phyloP scores from a whole-genome alignment of 306 rosid genomes.

The Lotus japonicus region DNA sequence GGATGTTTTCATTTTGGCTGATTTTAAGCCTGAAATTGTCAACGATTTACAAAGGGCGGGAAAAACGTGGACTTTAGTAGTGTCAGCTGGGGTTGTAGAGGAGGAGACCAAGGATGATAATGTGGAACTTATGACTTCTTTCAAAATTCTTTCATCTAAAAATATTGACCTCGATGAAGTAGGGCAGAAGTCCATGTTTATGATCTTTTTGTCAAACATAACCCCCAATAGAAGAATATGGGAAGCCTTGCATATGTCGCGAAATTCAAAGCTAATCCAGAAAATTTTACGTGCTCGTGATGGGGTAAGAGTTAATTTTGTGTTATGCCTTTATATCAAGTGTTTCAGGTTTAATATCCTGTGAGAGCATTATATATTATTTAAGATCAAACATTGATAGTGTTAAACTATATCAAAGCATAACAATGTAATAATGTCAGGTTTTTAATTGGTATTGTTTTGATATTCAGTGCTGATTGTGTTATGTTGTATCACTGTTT shows the following conservation, averaged over 20 bases:
- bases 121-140: slow-evolving; percentile 18
- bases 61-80: slow-evolving; percentile 43
- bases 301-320: slow-evolving; percentile 36
- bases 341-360: not conserved
- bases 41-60: slow-evolving; percentile 46
- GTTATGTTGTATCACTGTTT: not conserved
- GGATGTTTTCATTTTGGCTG: slow-evolving; percentile 52
- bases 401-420: not conserved
- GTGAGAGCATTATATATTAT: not conserved
- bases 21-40: slow-evolving; percentile 45
- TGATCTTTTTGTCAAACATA: slow-evolving; percentile 45
- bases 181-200: slow-evolving; percentile 25
- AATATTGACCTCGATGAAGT: slow-evolving; percentile 19
- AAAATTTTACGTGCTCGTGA: slow-evolving; percentile 30
- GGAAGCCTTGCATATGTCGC: slow-evolving; percentile 41
- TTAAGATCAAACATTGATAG: not conserved
- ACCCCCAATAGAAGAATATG: slow-evolving; percentile 46
- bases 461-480: not conserved
- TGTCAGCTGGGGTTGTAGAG: slow-evolving; percentile 32
- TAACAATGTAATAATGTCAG: not conserved
- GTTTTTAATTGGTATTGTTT: not conserved
- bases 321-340: not conserved
- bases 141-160: slow-evolving; percentile 39
- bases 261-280: slow-evolving; percentile 27
- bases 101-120: slow-evolving; percentile 24